Base-by-base conservation (phyloP, 805 yeast genomes). In the Tanozyma kutaoensis region DNA sequence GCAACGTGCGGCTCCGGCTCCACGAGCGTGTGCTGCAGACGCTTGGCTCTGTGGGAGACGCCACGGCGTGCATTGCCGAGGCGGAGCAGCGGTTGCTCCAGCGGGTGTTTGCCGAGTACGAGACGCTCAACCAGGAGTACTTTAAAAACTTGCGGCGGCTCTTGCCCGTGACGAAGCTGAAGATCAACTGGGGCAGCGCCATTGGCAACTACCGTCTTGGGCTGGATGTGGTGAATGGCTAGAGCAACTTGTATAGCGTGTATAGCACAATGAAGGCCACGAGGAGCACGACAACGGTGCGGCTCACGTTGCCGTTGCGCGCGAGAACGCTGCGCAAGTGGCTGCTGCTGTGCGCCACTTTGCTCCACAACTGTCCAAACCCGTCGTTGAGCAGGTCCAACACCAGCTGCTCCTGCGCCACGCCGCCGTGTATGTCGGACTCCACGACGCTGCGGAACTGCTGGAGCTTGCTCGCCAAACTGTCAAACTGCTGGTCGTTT, bases 141-240 rank as follows among this genome's bases (percentile, higher is more conserved):
- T 88, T 91, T 59, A 91, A 88, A 55, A 66, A 68, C 33, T 65
- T 88, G 40, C 71, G 98, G 55, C 76, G 98, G 52, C 82, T 82
- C 48, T 62, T 88, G 36, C 98, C 98, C 6, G 76, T 88, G 13
- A 88, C 94, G 13, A 69, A 95, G 46, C 69, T 94, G 12, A 85
- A 79, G 48, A 77, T 88, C 43, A 81, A 82, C 48, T 88, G 98
- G 98, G 95, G 94, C 17, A 80, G 72, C 45, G 82, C 95, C 8
- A 81, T 84, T 40, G 93, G 93, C 12, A 80, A 76, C 46, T 86
- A 86, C 55, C 71, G 82, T 43, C 59, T 88, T 24, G 97, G 97
- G 12, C 74, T 73, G 37, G 86, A 79, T 45, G 85, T 76, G 19
- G 76, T 58, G 13, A 52, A 57, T 33, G 47, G 50, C 29, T 27